A percentile compares a stretch with the other conserved stretches of the same genome.
phyloP scores from a whole-genome alignment of 805 yeast genomes.

The Yamadazyma scolyti region DNA sequence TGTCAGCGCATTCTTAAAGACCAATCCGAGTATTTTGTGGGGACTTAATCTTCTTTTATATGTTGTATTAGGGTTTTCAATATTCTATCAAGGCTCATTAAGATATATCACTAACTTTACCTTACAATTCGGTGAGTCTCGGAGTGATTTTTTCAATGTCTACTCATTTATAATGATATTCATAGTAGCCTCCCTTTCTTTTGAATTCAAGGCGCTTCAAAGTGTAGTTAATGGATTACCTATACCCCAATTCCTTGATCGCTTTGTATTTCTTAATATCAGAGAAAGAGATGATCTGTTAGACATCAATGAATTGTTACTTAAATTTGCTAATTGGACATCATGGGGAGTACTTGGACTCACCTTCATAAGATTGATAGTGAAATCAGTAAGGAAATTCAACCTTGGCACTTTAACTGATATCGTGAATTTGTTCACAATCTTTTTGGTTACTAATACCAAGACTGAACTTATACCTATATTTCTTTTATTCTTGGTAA shows the following conservation, averaged over 20 bases:
- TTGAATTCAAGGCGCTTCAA: conserved; percentile 54
- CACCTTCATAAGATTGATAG: conserved; percentile 24
- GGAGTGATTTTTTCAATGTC: conserved; percentile 10
- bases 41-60: conserved; percentile 40
- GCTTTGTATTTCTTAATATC: conserved; percentile 23
- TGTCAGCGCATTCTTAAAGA: conserved; percentile 40
- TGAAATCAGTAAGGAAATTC: conserved; percentile 19
- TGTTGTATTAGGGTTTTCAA: conserved; percentile 15
- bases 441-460: conserved; percentile 54
- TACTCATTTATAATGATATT: conserved; percentile 43
- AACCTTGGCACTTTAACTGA: conserved; percentile 31
- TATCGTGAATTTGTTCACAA: conserved; percentile 29
- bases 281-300: conserved; percentile 9
- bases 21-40: conserved; percentile 43
- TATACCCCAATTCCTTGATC: conserved; percentile 40
- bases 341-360: conserved; percentile 23
- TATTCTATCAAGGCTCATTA: conserved; percentile 22
- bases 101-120: conserved; percentile 13
- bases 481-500: conserved; percentile 33
- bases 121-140: conserved; percentile 22
- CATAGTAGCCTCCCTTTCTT: conserved; percentile 41
- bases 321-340: conserved; percentile 23
- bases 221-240: conserved; percentile 51
- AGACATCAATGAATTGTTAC: conserved; percentile 7
- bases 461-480: conserved; percentile 54